These are phyloP conservation scores for Gracilaria gracilis DNA, from an alignment of 23 red algal species.

Conservation along the genomic window DNA sequence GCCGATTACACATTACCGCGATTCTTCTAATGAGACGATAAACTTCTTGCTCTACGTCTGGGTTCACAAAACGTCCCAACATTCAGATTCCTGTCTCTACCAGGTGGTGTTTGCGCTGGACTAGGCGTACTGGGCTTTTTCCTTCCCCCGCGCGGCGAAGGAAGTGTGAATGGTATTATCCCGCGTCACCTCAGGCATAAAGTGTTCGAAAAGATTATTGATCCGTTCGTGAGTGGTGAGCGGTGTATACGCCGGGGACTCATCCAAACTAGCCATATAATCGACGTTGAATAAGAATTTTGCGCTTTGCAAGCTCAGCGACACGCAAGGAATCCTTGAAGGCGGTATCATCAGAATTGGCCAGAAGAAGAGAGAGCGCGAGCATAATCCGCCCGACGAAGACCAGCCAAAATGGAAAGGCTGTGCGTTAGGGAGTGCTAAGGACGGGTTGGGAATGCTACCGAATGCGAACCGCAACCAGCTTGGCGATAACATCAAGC, in stretches of 20 bases:
- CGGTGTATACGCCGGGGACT: constrained; percentile 95
- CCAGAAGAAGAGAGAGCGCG: constrained; percentile 65
- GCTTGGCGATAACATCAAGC: constrained; percentile 72
- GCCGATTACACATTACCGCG: constrained; percentile 91
- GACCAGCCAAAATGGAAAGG: constrained; percentile 76
- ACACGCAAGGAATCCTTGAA: constrained; percentile 90
- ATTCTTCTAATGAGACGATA: constrained; percentile 87
- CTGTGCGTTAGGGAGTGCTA: constrained; percentile 87
- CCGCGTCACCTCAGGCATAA: constrained; percentile 89
- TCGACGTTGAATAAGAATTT: constrained; percentile 91
- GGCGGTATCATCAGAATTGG: constrained; percentile 88
- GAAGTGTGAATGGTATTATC: constrained; percentile 90
- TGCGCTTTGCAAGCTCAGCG: constrained; percentile 75
- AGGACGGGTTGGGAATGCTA: constrained; percentile 77
- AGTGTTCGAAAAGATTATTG: constrained; percentile 91
- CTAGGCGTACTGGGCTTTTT: constrained; percentile 89
- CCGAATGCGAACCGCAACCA: constrained; percentile 56
- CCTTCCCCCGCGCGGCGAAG: constrained; percentile 57
- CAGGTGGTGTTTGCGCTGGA: constrained; percentile 83
- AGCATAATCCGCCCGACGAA: constrained; percentile 56
- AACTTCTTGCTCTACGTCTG: constrained; percentile 80
- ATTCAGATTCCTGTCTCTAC: constrained; percentile 80
- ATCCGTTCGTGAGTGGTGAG: constrained; percentile 97
- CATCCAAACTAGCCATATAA: constrained; percentile 79
- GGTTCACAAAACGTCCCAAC: constrained; percentile 74